phyloP scores from a whole-genome alignment of 495 filamentous ascomycete genomes.

The Lentithecium fluviatile region DNA sequence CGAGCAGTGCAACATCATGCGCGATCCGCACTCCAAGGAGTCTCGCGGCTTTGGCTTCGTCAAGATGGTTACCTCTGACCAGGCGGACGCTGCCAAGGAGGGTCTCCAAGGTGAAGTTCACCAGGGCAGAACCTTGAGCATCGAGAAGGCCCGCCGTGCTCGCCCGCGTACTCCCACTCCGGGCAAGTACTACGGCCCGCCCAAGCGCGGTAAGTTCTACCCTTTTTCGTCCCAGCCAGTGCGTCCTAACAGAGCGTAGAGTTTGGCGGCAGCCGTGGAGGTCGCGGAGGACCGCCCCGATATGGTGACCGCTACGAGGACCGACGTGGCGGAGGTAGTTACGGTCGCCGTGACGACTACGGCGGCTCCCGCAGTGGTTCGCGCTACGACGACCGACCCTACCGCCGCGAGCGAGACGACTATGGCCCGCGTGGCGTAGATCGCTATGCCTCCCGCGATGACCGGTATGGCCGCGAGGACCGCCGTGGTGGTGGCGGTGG shows the following conservation, averaged over 20 bases:
- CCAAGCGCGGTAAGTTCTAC: conserved; percentile 80
- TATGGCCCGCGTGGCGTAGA: conserved; percentile 54
- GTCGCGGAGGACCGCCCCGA: conserved; percentile 23
- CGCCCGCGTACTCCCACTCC: conserved; percentile 94
- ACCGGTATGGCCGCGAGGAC: conserved; percentile 56
- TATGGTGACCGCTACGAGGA: conserved; percentile 50
- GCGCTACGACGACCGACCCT: conserved; percentile 46
- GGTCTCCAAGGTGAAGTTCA: conserved; percentile 92
- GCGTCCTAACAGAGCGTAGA: conserved; percentile 22
- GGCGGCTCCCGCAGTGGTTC: conserved; percentile 54
- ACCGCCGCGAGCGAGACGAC: conserved; percentile 41
- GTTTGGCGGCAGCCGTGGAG: conserved; percentile 28
- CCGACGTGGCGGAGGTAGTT: conserved; percentile 45
- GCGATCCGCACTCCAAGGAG: conserved; percentile 95
- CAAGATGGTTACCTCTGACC: conserved; percentile 92
- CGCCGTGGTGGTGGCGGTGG: conserved; percentile 50
- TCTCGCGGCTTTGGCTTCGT: conserved; percentile 99
- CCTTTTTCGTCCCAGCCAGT: neutral
- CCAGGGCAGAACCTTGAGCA: conserved; percentile 93
- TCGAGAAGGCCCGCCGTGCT: conserved; percentile 96
- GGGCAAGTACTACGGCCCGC: conserved; percentile 98
- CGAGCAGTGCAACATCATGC: conserved; percentile 99
- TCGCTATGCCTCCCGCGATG: conserved; percentile 62
- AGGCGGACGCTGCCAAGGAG: conserved; percentile 95
- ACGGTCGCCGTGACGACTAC: conserved; percentile 35